A percentile compares a stretch with the other conserved stretches of the same genome.
Evolutionary conservation across 1,284 basidiomycete genomes (phyloP).

Genomic region (Mycena sp.): DNA sequence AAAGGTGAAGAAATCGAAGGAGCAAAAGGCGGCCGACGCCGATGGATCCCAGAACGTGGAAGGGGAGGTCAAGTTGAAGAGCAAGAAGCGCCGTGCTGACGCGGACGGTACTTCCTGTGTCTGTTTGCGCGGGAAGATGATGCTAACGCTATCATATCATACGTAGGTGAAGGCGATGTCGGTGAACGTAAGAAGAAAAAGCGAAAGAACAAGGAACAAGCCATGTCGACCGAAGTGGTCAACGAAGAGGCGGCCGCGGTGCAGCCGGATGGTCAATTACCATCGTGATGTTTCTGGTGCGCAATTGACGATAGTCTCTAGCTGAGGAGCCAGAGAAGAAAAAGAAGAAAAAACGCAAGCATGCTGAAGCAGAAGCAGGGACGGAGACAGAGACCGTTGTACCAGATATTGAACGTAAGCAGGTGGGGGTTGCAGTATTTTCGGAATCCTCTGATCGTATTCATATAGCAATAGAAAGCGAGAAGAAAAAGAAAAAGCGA

Average conservation of each 20-base stretch:
- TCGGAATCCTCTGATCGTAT: background rate
- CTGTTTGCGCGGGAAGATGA: background rate
- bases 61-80: slow-evolving; percentile 28
- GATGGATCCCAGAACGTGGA: background rate
- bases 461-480: slow-evolving; percentile 13
- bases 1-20: slow-evolving; percentile 24
- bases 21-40: slow-evolving; percentile 17
- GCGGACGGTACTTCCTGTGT: slow-evolving; percentile 26
- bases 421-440: background rate
- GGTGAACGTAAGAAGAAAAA: slow-evolving; percentile 35
- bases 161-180: slow-evolving; percentile 21
- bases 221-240: background rate
- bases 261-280: slow-evolving; percentile 3
- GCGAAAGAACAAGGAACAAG: slow-evolving; percentile 26
- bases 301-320: background rate
- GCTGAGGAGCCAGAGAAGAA: slow-evolving; percentile 37
- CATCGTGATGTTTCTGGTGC: background rate
- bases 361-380: slow-evolving; percentile 32
- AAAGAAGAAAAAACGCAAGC: slow-evolving; percentile 32
- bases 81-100: slow-evolving; percentile 28
- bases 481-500: slow-evolving; percentile 38
- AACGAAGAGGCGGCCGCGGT: background rate
- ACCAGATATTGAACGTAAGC: slow-evolving; percentile 5
- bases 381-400: background rate
- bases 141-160: background rate